Percentiles rank a stretch among this genome's conserved stretches.
These are phyloP conservation scores for Parathielavia appendiculata DNA, from an alignment of 495 filamentous ascomycete species.

Conservation along the genomic window DNA sequence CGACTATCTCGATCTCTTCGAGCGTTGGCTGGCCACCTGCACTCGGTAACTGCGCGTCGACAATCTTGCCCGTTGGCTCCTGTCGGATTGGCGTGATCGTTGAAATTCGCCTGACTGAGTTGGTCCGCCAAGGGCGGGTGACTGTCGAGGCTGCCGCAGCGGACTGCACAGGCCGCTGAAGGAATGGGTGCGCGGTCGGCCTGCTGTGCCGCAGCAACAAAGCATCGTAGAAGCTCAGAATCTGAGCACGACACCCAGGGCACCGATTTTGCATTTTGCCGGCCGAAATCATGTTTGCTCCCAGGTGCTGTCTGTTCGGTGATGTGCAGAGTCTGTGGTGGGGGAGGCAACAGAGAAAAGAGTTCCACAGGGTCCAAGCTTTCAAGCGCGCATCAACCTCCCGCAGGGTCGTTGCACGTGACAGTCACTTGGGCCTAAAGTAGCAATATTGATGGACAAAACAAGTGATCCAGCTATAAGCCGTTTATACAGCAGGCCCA, in stretches of 20 bases:
- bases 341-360: slow-evolving; percentile 5
- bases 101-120: slow-evolving; percentile 36
- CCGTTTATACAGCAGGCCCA: neutral
- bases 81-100: slow-evolving; percentile 31
- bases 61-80: slow-evolving; percentile 7
- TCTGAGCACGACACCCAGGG: slow-evolving; percentile 45
- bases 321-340: slow-evolving; percentile 1
- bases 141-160: slow-evolving; percentile 13
- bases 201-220: slow-evolving; percentile 27
- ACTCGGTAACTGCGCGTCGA: slow-evolving; percentile 2
- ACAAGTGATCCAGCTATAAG: neutral
- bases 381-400: neutral
- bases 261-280: slow-evolving; percentile 43
- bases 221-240: slow-evolving; percentile 44
- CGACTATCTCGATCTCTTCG: slow-evolving; percentile 55
- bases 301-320: slow-evolving; percentile 11
- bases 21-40: slow-evolving; percentile 10
- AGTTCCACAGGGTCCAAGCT: slow-evolving; percentile 10
- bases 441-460: neutral
- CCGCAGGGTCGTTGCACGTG: slow-evolving; percentile 2
- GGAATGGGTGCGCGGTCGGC: slow-evolving; percentile 20
- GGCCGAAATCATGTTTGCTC: slow-evolving; percentile 44
- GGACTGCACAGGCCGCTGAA: slow-evolving; percentile 15
- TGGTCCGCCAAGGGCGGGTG: slow-evolving; percentile 16
- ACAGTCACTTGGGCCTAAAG: slow-evolving; percentile 1